Base-by-base conservation (phyloP, 352 stramenopile genomes). In the Stramenopiles sp. region DNA sequence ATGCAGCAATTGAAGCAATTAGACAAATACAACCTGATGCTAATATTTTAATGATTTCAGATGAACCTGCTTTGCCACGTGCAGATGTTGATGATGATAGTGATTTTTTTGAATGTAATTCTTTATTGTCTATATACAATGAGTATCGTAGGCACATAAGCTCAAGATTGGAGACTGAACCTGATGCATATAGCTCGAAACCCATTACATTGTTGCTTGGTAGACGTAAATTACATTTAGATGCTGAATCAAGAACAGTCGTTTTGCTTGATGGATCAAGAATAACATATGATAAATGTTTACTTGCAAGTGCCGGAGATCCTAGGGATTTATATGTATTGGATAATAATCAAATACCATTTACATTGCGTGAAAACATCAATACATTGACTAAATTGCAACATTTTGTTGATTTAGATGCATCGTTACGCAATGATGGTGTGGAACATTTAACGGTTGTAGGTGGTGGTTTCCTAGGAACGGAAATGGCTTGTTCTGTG, bases 1-100 rank as follows among this genome's bases (percentile, higher is more conserved):
- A 94, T 81, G 90, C 91, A 0, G 91, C 91, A 30, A 93, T 96
- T 78, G 91, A 96, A 80, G 89, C 90, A 30, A 95, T 96, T 77
- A 87, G 91, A 20, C 89, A 94, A 81, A 84, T 89, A 73, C 84
- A 92, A 29, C 85, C 86, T n/a, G 79, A 84, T 30, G 89, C 90
- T 20, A 88, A 95, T 76, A 94, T 96, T 76, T 82, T 96, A 32
- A 88, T 96, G 13, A 86, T 95, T 30, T 93, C 87, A 80, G 89
- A 94, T 79, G 89, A 92, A 81, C 82, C 86, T 23, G 86, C 87
- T 7, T 81, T 89, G 73, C 87, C 87, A 0, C 87, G 88, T 30
- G 80, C 89, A 23, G 87, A 93, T 79, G 81, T 78, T 6, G 87
- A 85, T 32, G 81, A 85, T 0, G 81, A 85, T 7, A 33, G 78